Percentiles rank a stretch among this genome's conserved stretches.
These are phyloP conservation scores for Daedaleopsis sinensis DNA, from an alignment of 768 basidiomycete species.

Conservation along the genomic window DNA sequence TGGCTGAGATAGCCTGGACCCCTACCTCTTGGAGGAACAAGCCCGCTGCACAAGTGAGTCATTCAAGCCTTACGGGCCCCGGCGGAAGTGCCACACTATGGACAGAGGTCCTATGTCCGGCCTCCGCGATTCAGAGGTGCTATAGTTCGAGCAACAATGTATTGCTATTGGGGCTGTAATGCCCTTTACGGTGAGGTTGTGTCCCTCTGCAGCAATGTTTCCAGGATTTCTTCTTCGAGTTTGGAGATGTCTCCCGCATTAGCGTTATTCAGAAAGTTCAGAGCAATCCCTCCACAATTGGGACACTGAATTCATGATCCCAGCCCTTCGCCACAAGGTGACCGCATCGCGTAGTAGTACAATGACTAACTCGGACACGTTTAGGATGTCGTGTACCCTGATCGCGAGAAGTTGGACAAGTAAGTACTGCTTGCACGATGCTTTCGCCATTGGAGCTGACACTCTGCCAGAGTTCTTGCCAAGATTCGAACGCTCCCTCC, in stretches of 20 bases:
- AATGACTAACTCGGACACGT: neutral
- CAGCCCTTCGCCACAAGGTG: neutral
- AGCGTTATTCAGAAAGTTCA: too few relatives aligned
- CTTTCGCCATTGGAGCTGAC: constrained; percentile 48
- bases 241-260: too few relatives aligned
- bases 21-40: constrained; percentile 82
- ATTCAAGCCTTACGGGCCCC: neutral
- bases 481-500: constrained; percentile 85
- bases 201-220: too few relatives aligned
- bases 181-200: too few relatives aligned
- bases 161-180: too few relatives aligned
- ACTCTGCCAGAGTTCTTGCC: constrained; percentile 61
- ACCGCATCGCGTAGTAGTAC: neutral
- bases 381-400: constrained; percentile 74
- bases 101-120: neutral
- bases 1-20: constrained; percentile 49
- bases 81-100: too few relatives aligned
- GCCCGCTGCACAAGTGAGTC: constrained; percentile 72
- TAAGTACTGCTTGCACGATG: constrained; percentile 50
- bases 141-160: too few relatives aligned
- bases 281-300: too few relatives aligned
- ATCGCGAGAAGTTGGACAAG: constrained; percentile 64
- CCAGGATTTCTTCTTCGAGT: too few relatives aligned
- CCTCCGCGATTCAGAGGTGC: too few relatives aligned
- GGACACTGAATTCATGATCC: neutral